Conservation (phyloP, 768 basidiomycete species). For the Neoboletus brunneissimus region DNA sequence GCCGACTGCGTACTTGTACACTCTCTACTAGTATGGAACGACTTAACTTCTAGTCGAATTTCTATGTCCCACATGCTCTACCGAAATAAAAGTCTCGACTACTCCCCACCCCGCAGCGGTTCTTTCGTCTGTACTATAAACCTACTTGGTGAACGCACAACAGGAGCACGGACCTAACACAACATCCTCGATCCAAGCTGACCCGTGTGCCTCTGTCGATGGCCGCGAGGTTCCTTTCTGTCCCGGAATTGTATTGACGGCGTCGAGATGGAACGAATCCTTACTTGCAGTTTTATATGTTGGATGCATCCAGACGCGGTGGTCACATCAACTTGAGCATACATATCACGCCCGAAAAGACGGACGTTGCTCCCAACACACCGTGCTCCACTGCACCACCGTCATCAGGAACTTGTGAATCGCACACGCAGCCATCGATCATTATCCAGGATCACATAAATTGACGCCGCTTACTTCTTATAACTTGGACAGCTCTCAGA, state of each 20-base stretch:
- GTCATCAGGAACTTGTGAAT: background rate
- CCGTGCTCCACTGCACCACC: background rate
- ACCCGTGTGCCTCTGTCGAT: background rate
- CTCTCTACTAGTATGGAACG: background rate
- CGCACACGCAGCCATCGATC: background rate
- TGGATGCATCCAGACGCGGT: background rate
- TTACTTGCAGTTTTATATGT: background rate
- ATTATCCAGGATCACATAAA: background rate
- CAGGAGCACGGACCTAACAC: background rate
- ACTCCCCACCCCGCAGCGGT: background rate
- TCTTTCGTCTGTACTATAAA: background rate
- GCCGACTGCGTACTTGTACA: background rate
- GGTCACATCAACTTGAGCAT: background rate
- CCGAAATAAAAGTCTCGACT: background rate
- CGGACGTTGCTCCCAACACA: background rate
- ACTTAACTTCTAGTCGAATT: background rate
- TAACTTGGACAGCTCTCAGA: background rate
- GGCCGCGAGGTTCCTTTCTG: background rate
- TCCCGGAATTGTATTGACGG: background rate
- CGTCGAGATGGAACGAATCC: background rate
- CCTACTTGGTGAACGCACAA: background rate
- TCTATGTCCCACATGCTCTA: background rate
- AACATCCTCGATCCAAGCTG: background rate
- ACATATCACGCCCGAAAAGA: too few relatives aligned
- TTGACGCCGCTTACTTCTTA: background rate